Evolutionary conservation across 2,329 filamentous ascomycete species (phyloP).

Genomic region (Hypoxylon rubiginosum): DNA sequence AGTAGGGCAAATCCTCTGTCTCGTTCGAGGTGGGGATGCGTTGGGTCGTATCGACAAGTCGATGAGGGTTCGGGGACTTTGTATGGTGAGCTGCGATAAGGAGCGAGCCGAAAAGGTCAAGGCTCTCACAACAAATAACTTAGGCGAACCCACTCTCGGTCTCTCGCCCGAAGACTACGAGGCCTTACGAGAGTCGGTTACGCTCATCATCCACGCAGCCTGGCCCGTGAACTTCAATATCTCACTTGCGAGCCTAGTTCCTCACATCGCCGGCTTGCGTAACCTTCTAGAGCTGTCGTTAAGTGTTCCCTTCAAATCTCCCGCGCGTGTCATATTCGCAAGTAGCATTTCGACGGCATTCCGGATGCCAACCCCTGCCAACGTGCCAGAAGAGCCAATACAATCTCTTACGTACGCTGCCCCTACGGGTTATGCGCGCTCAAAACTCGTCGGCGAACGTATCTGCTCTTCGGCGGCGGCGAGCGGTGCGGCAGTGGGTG

Average conservation of each 20-base stretch:
- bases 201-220: slow-evolving; percentile 60
- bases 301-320: slow-evolving; percentile 44
- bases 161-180: slow-evolving; percentile 50
- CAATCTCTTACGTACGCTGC: slow-evolving; percentile 46
- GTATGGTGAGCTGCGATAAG: slow-evolving; percentile 28
- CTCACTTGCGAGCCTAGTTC: slow-evolving; percentile 59
- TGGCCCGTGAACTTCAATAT: slow-evolving; percentile 68
- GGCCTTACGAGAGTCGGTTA: slow-evolving; percentile 51
- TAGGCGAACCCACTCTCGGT: slow-evolving; percentile 56
- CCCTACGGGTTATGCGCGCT: slow-evolving; percentile 54
- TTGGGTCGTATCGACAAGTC: slow-evolving; percentile 40
- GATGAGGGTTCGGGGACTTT: slow-evolving; percentile 37
- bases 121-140: slow-evolving; percentile 56
- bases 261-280: slow-evolving; percentile 58
- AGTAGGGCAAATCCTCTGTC: slow-evolving; percentile 54
- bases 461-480: slow-evolving; percentile 52
- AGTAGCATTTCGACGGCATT: slow-evolving; percentile 56
- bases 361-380: slow-evolving; percentile 45
- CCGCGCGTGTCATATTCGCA: slow-evolving; percentile 55
- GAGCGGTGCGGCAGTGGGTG: slow-evolving; percentile 43
- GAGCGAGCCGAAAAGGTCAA: slow-evolving; percentile 50
- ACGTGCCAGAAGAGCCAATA: slow-evolving; percentile 51
- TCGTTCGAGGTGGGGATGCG: slow-evolving; percentile 51
- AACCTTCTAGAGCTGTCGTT: slow-evolving; percentile 57
- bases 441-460: slow-evolving; percentile 56